Base-by-base conservation (phyloP, 805 yeast species). In the Sugiyamaella americana region DNA sequence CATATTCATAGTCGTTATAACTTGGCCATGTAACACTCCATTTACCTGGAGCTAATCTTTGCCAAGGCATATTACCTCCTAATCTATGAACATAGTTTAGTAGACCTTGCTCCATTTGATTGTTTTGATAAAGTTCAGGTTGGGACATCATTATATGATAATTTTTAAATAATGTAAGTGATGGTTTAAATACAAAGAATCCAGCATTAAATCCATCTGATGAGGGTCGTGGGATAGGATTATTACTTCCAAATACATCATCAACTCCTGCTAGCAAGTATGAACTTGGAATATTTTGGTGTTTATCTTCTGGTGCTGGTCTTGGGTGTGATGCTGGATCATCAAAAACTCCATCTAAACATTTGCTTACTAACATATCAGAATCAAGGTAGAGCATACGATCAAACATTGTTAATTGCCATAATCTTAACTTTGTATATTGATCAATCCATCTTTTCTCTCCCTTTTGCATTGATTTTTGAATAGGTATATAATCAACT, bases 1-100 rank as follows among this genome's bases (percentile, higher is more conserved):
- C 51, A 23, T 23, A 21, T 8, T 48, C 17, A 32, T 16, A 48
- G 29, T 48, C 51, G 19, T 8, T n/a, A 22, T 22, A 23, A 5
- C 18, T 45, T 8, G 52, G 52, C 37, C 46, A 48, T 22, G 48
- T 48, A 37, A 38, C 48, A 39, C 41, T 48, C 51, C 51, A 48
- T 5, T n/a, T 30, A 6, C 49, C 49, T 16, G 50, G 52, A 5
- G 26, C 18, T 17, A 48, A 24, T 23, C 51, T 5, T 16, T 22
- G 46, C 38, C 43, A 43, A 10, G 51, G 51, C 49, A 48, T 13
- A 4, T 36, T 16, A 4, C 51, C 51, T 13, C 29, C 21, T 13
- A 16, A 17, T n/a, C 51, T 22, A 26, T 48, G 48, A 30, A 39
- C 52, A 21, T 48, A 48, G 37, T 48, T 48, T 18, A 48, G 40